Evolutionary conservation across 2,329 filamentous ascomycete species (phyloP).

Genomic region (Blastomyces silverae): DNA sequence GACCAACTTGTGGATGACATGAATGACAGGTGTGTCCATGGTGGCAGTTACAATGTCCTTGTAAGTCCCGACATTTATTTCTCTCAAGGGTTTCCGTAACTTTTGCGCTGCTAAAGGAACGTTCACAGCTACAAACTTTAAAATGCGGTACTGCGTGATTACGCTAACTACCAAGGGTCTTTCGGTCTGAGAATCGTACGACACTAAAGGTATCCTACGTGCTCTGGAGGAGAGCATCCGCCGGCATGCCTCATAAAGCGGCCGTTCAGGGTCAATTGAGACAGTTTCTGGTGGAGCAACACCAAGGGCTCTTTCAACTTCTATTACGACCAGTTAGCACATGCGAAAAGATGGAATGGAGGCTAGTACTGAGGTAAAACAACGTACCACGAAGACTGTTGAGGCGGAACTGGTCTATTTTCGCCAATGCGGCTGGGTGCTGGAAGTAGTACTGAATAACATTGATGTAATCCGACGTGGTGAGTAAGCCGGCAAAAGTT

Average conservation of each 20-base stretch:
- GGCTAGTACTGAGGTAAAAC: slow-evolving; percentile 9
- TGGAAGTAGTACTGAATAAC: slow-evolving; percentile 99
- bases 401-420: slow-evolving; percentile 88
- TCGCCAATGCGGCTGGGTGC: slow-evolving; percentile 79
- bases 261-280: slow-evolving; percentile 84
- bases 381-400: slow-evolving; percentile 77
- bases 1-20: slow-evolving; percentile 90
- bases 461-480: slow-evolving; percentile 96
- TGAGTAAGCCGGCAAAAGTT: slow-evolving; percentile 87
- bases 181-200: slow-evolving; percentile 88
- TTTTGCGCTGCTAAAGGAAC: slow-evolving; percentile 71
- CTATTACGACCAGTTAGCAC: slow-evolving; percentile 42
- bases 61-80: slow-evolving; percentile 82
- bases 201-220: slow-evolving; percentile 85
- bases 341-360: neutral
- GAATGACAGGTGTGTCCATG: slow-evolving; percentile 87
- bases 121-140: slow-evolving; percentile 98
- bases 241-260: slow-evolving; percentile 90
- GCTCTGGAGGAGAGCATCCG: slow-evolving; percentile 92
- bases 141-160: slow-evolving; percentile 94
- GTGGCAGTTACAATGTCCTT: slow-evolving; percentile 68
- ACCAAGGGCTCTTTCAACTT: slow-evolving; percentile 90
- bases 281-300: slow-evolving; percentile 88
- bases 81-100: slow-evolving; percentile 76
- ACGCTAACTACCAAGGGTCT: slow-evolving; percentile 92